Evolutionary conservation across 1,139 yeast species (phyloP), one percentile per base, ranked within the genome.

Genomic region (Yamadazyma diddensiae): DNA sequence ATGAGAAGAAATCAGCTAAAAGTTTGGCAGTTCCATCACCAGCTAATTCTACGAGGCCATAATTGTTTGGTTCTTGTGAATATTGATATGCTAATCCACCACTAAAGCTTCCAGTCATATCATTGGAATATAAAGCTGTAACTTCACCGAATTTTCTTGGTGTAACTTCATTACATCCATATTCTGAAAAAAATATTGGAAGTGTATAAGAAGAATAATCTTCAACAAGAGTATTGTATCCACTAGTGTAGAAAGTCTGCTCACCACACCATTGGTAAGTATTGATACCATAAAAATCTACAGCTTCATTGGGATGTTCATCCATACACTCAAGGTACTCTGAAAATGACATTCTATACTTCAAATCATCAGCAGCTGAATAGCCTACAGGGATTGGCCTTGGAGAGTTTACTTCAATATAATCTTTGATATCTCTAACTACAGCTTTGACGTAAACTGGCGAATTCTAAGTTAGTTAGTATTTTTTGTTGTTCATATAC

Each of bases 201-300:
- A 78, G 74, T 1, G 86, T 60, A 50, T 76, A 86, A 28, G 73
- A 71, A 23, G 62, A 53, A 53, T 87, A 92, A 45, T 84, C 88
- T 33, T 73, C 69, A 13, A 86, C 90, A 38, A 90, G 73, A 21
- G 68, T 61, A 46, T 82, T 75, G 57, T 87, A 92, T 1, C 97
- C 98, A 47, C 95, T 82, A 8, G 83, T 69, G 39, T 77, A 63
- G 57, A 85, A 84, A 3, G 94, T 81, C 48, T 86, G 92, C 29
- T 77, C 74, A 5, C 98, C 98, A 63, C 98, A 92, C 98, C 98
- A 92, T 55, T 88, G 95, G 57, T 92, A 92, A 1, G 95, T 82
- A 56, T 92, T 92, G 34, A 92, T 90, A 4, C 98, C 98, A 59
- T 87, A 90, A 53, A 92, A 92, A 54, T 92, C 98, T 19, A 87